Conservation (phyloP, 31 red algal species). For the Asparagopsis taxiformis region DNA sequence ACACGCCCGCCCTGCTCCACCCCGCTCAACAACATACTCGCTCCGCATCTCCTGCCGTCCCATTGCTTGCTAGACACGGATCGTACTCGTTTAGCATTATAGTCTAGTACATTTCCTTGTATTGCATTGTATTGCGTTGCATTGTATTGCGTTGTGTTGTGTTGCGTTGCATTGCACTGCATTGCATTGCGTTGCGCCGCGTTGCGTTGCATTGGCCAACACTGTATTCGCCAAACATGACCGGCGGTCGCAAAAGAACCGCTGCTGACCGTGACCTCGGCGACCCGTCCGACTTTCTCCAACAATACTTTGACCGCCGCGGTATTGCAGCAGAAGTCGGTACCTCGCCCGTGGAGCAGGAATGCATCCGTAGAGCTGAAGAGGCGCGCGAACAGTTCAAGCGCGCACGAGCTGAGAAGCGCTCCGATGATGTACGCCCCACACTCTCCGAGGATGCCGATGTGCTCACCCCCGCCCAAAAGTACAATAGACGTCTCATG, state of each 20-base stretch:
- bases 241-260: neutral
- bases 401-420: neutral
- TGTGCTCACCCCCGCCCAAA: conserved; percentile 2
- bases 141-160: too few species aligned
- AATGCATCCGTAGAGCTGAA: neutral
- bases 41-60: too few species aligned
- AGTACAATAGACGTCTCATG: conserved; percentile 3
- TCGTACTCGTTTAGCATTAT: too few species aligned
- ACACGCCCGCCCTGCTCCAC: too few species aligned
- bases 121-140: too few species aligned
- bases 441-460: neutral
- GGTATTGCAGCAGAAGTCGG: conserved; percentile 2
- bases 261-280: neutral
- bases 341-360: conserved; percentile 1
- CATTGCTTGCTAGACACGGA: too few species aligned
- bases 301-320: conserved; percentile 3
- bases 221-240: too few species aligned
- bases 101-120: too few species aligned
- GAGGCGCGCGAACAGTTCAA: conserved; percentile 17
- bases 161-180: too few species aligned
- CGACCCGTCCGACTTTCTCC: conserved; percentile 4
- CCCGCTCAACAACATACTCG: too few species aligned
- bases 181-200: too few species aligned
- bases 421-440: neutral
- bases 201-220: too few species aligned